Conservation (phyloP, 768 basidiomycete species). For the Auriculariales sp. region DNA sequence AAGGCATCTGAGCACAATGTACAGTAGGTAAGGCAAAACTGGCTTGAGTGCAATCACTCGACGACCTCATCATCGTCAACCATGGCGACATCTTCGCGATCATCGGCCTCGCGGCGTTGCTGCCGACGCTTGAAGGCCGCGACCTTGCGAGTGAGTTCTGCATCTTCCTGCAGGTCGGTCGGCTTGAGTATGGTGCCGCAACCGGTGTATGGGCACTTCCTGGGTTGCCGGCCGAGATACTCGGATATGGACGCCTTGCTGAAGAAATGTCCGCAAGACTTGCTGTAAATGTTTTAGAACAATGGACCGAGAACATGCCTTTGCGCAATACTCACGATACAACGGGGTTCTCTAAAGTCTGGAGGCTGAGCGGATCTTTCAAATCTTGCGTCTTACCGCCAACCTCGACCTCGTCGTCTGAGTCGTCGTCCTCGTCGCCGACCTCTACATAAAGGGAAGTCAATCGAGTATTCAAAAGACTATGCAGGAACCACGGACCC, state of each 20-base stretch:
- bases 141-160: constrained; percentile 45
- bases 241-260: constrained; percentile 55
- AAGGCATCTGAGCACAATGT: no score
- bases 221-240: constrained; percentile 30
- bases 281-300: constrained; percentile 21
- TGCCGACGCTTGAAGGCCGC: constrained; percentile 42
- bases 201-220: constrained; percentile 58
- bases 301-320: constrained; percentile 3
- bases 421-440: constrained; percentile 67
- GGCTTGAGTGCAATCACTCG: constrained; percentile 24
- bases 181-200: constrained; percentile 47
- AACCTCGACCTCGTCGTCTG: constrained; percentile 79
- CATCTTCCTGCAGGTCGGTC: constrained; percentile 35
- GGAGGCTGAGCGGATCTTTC: constrained; percentile 71
- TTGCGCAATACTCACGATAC: constrained; percentile 54
- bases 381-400: constrained; percentile 76
- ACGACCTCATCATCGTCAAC: constrained; percentile 38
- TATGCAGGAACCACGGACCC: constrained; percentile 36
- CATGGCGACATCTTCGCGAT: constrained; percentile 15
- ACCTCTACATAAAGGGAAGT: constrained; percentile 37
- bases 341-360: constrained; percentile 51
- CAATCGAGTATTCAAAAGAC: background rate
- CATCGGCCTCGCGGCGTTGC: constrained; percentile 16
- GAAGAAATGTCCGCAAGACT: constrained; percentile 69
- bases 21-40: background rate